phyloP scores from a whole-genome alignment of 176 grass and related monocot species.

The Eragrostis nindensis region DNA sequence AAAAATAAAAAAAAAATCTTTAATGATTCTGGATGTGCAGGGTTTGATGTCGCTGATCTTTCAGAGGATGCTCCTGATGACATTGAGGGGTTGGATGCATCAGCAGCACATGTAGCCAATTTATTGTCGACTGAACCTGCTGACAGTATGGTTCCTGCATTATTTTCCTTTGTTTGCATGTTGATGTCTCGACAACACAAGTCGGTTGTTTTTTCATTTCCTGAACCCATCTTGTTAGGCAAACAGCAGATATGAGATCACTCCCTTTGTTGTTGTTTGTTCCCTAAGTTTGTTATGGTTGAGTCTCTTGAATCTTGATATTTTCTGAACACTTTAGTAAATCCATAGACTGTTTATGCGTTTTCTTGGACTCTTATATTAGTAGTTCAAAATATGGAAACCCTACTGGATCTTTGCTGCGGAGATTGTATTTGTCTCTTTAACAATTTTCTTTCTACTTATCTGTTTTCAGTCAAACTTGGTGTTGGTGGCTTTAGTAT shows the following conservation, averaged over 20 bases:
- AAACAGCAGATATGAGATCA: neutral
- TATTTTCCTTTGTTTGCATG: neutral
- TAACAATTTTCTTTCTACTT: slow-evolving; percentile 15
- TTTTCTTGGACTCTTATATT: neutral
- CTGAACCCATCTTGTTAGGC: slow-evolving; percentile 19
- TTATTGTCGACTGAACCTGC: slow-evolving; percentile 88
- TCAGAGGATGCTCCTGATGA: slow-evolving; percentile 83
- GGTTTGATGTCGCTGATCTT: slow-evolving; percentile 92
- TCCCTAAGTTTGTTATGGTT: neutral
- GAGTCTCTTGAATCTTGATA: neutral
- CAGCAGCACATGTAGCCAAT: slow-evolving; percentile 94
- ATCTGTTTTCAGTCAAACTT: slow-evolving; percentile 74
- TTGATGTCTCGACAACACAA: neutral
- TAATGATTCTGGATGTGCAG: slow-evolving; percentile 41
- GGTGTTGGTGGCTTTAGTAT: slow-evolving; percentile 97
- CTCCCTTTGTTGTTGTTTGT: neutral
- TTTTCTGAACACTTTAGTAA: neutral
- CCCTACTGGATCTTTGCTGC: neutral
- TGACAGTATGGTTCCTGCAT: slow-evolving; percentile 62
- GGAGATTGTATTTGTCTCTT: slow-evolving; percentile 13
- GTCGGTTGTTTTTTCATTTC: neutral
- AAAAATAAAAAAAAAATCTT: neutral
- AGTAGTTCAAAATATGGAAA: neutral
- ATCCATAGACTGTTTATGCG: neutral
- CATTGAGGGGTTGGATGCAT: slow-evolving; percentile 84